Evolutionary conservation across 1,139 yeast genomes (phyloP), one percentile per base, ranked within the genome.

Genomic region (Geotrichum macrosporum): DNA sequence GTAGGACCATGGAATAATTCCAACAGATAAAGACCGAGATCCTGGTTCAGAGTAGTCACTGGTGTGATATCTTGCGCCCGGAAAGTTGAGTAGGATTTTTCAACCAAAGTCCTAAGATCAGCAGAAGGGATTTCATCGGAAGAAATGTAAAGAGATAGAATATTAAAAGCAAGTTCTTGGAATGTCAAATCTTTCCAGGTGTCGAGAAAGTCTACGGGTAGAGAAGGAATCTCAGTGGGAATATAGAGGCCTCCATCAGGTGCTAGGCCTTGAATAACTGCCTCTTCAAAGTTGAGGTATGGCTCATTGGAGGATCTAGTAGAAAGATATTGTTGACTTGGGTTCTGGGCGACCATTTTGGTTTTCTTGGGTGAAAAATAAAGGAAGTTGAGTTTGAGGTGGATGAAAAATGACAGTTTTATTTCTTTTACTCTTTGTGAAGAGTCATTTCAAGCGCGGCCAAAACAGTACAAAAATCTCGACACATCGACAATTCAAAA

Each of bases 1-100:
- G 99, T 92, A 54, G 99, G 99, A 35, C 99, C 99, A 62, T 92
- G 99, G 80, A 92, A 92, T 52, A 92, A 74, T 68, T 92, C 99
- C 61, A 92, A 75, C 52, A 92, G 71, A 64, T 86, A 83, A 52
- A 92, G 72, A 51, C 79, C 75, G 48, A 77, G 73, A 47, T 72
- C 72, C 47, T 73, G 66, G 58, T 77, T 77, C 42, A 88, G 74
- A 43, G 76, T 70, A 35, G 74, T 76, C 46, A 88, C 67, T 20
- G 99, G 99, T 10, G 98, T 89, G 47, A 89, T 87, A 26, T 86
- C 86, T 13, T 73, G 65, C n/a, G 84, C 67, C 66, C 97, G 80
- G 75, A 92, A 92, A 21, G 96, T 86, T 29, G 95, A 77, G 68
- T 94, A 92, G 0, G 96, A 87, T 57, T 73, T 78, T 26, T 70